Evolutionary conservation across 2,329 filamentous ascomycete genomes (phyloP).

Genomic region (Ophiocordyceps camponoti-rufipedis): DNA sequence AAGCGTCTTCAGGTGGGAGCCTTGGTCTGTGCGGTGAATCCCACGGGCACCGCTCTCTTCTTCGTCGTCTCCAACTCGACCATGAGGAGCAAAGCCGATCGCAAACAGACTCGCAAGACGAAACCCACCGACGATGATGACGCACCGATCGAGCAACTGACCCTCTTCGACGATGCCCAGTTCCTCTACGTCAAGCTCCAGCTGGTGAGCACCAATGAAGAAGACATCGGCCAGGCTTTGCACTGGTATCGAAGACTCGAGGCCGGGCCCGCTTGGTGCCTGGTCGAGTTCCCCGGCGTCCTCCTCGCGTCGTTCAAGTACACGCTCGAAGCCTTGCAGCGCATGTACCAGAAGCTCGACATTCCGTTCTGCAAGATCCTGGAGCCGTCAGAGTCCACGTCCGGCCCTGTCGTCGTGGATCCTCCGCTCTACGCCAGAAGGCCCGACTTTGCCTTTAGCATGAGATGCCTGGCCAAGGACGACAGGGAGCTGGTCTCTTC

Average conservation of each 20-base stretch:
- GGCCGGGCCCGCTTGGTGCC: conserved; percentile 5
- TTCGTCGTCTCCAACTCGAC: conserved; percentile 16
- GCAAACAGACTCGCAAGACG: conserved; percentile 6
- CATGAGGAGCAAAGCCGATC: conserved; percentile 4
- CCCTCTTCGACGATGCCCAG: conserved; percentile 13
- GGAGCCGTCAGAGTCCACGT: conserved; percentile 11
- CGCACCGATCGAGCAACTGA: conserved; percentile 4
- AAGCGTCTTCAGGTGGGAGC: conserved; percentile 29
- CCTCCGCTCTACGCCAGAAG: conserved; percentile 32
- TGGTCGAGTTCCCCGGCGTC: conserved; percentile 45
- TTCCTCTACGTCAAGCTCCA: conserved; percentile 14
- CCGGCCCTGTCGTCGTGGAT: conserved; percentile 11
- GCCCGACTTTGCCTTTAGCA: conserved; percentile 29
- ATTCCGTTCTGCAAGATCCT: conserved; percentile 32
- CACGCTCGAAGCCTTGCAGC: conserved; percentile 35
- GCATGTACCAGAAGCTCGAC: conserved; percentile 22
- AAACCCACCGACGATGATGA: conserved; percentile 1
- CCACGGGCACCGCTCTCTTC: conserved; percentile 19
- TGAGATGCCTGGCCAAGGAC: conserved; percentile 14
- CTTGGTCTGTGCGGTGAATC: conserved; percentile 29
- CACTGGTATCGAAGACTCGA: conserved; percentile 11
- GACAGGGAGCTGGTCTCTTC: conserved; percentile 6
- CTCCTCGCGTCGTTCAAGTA: conserved; percentile 38
- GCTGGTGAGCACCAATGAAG: conserved; percentile 7
- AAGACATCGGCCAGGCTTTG: conserved; percentile 9